phyloP scores from a whole-genome alignment of 2,329 filamentous ascomycete genomes.

The Colletotrichum sidae region DNA sequence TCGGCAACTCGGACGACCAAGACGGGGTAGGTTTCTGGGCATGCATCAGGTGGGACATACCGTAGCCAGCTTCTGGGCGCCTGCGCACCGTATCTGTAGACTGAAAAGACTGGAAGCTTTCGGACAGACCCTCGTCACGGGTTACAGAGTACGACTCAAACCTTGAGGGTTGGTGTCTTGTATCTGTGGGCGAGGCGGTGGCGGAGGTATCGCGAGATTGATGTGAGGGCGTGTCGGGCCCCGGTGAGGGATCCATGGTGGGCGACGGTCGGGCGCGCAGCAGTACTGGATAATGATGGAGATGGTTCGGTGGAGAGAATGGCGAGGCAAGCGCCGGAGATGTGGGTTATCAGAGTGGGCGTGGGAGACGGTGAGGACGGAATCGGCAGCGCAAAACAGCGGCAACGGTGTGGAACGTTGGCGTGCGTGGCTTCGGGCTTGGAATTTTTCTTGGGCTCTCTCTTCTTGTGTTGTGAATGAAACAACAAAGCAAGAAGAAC shows the following conservation, averaged over 20 bases:
- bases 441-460: slow-evolving; percentile 3
- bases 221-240: slow-evolving; percentile 50
- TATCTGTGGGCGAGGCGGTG: slow-evolving; percentile 62
- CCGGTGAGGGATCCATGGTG: slow-evolving; percentile 58
- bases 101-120: slow-evolving; percentile 69
- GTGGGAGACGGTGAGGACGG: slow-evolving; percentile 11
- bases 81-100: slow-evolving; percentile 71
- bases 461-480: neutral
- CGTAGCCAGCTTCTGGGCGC: slow-evolving; percentile 67
- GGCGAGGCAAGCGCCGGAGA: slow-evolving; percentile 21
- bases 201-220: slow-evolving; percentile 51
- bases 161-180: slow-evolving; percentile 53
- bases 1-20: slow-evolving; percentile 34
- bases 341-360: slow-evolving; percentile 31
- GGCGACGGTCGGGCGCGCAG: slow-evolving; percentile 27
- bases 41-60: slow-evolving; percentile 53
- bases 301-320: slow-evolving; percentile 28
- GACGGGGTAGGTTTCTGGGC: slow-evolving; percentile 32
- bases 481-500: neutral
- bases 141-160: slow-evolving; percentile 48
- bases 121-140: slow-evolving; percentile 59
- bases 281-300: slow-evolving; percentile 22
- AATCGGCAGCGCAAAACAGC: neutral
- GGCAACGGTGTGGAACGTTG: neutral
- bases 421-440: slow-evolving; percentile 23